Base-by-base conservation (phyloP, 1,284 basidiomycete genomes). In the Mycena sp. region DNA sequence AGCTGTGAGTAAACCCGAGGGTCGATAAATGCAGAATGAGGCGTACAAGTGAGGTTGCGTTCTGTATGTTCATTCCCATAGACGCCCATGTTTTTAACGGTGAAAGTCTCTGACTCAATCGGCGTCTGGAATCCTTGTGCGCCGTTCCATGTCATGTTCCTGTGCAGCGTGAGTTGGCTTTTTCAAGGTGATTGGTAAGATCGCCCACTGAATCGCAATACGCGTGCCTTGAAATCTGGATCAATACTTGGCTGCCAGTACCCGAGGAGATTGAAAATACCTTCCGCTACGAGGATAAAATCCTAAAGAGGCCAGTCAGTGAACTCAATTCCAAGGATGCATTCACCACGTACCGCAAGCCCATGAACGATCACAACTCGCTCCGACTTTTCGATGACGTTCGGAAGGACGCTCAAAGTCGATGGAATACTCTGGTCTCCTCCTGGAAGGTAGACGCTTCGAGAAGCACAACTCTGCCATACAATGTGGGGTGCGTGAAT, bases 321-420 rank as follows among this genome's bases (percentile, higher is more conserved):
- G 61, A 26, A 53, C 14, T 25, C 26, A 21, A 37, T n/a, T 59
- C 28, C 6, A 40, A 10, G 12, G 43, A 16, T 21, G 29, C 10
- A 51, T 21, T 41, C 21, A 59, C n/a, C 51, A 64, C 84, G 59
- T 70, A 88, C 86, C 79, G 84, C 86, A 56, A 90, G 77, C 2
- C 90, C 90, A 63, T 92, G 89, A 7, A 86, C 85, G 51, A 92
- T 85, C 30, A 92, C 85, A 0, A 83, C 84, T 53, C 89, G 80
- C 60, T 84, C 81, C 61, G 82, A 91, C 76, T 88, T 89, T 73
- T 92, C 89, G 65, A 91, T 90, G 44, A 89, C 88, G 61, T 80
- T 88, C 1, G 89, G 86, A 10, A 91, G 78, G 6, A 90, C 86
- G 25, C 82, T 86, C 51, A 89, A 76, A 3, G 83, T 83, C 2